A percentile compares a stretch with the other conserved stretches of the same genome.
Conservation (phyloP, 176 grass and related monocot species). For the Rhipidocladum racemiflorum region DNA sequence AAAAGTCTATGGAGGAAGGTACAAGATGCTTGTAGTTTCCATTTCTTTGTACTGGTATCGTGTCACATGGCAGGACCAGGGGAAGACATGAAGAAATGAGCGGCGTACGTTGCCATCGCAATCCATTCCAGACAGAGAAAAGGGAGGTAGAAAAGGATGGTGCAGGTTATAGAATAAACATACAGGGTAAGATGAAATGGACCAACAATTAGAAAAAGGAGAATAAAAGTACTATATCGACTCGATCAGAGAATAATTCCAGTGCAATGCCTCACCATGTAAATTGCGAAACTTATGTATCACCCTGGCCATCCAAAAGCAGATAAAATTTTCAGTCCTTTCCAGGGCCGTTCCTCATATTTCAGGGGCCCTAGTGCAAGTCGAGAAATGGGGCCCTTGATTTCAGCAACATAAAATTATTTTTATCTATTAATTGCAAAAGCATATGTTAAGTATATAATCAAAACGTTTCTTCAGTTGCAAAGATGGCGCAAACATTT, state of each 20-base stretch:
- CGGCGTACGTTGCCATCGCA: not conserved
- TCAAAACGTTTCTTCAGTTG: no score
- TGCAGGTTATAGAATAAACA: conserved; percentile 30
- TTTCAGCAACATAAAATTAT: no score
- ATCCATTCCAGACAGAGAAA: conserved; percentile 1
- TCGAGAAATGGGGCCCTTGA: no score
- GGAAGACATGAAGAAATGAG: not conserved
- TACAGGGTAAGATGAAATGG: conserved; percentile 17
- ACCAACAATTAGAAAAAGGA: not conserved
- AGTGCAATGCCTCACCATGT: not conserved
- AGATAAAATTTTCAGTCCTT: not conserved
- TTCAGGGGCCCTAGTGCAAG: no score
- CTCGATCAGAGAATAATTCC: conserved; percentile 33
- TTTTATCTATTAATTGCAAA: no score
- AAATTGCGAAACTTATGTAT: conserved; percentile 21
- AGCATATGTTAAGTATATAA: no score
- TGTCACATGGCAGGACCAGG: conserved; percentile 7
- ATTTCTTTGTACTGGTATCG: conserved; percentile 8
- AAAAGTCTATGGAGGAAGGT: not conserved
- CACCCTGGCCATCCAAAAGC: conserved; percentile 13
- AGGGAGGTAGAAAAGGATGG: conserved; percentile 33
- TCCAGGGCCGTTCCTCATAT: no score
- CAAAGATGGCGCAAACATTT: no score
- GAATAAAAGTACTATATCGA: conserved; percentile 32
- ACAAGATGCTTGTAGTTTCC: not conserved